Percentiles rank a stretch among this genome's conserved stretches.
These are phyloP conservation scores for Hysterium pulicare DNA, from an alignment of 2,329 filamentous ascomycete species.

Conservation along the genomic window DNA sequence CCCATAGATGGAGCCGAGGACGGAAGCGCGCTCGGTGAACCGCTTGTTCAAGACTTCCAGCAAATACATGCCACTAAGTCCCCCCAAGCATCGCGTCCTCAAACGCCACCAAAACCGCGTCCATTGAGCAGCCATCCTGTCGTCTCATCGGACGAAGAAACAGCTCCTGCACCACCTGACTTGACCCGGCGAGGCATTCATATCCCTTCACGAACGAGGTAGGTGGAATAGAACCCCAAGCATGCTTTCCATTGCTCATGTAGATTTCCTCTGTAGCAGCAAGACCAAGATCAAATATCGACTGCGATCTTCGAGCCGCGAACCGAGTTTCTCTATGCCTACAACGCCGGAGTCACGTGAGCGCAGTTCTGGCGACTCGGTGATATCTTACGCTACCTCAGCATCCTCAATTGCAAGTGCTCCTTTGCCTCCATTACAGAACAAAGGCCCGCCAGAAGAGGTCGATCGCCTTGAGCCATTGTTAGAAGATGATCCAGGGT, in stretches of 20 bases:
- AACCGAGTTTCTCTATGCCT: constrained; percentile 2
- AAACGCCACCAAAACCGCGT: constrained; percentile 11
- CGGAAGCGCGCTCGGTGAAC: constrained; percentile 22
- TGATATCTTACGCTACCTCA: constrained; percentile 33
- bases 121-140: constrained; percentile 16
- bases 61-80: constrained; percentile 20
- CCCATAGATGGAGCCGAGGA: constrained; percentile 13
- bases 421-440: constrained; percentile 43
- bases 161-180: constrained; percentile 28
- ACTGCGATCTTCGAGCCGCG: constrained; percentile 15
- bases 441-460: constrained; percentile 40
- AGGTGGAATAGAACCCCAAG: constrained; percentile 2
- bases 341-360: constrained; percentile 18
- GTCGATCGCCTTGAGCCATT: constrained; percentile 45
- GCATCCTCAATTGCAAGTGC: constrained; percentile 31
- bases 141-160: constrained; percentile 22
- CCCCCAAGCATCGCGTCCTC: too few relatives aligned
- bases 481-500: constrained; percentile 52
- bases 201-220: constrained; percentile 37
- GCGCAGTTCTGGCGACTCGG: constrained; percentile 32
- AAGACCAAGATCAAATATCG: constrained; percentile 17
- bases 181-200: constrained; percentile 35
- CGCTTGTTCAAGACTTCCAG: constrained; percentile 28
- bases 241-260: constrained; percentile 10
- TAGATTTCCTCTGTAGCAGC: constrained; percentile 14